phyloP scores from a whole-genome alignment of 306 rosid species.

The Begonia loranthoides region DNA sequence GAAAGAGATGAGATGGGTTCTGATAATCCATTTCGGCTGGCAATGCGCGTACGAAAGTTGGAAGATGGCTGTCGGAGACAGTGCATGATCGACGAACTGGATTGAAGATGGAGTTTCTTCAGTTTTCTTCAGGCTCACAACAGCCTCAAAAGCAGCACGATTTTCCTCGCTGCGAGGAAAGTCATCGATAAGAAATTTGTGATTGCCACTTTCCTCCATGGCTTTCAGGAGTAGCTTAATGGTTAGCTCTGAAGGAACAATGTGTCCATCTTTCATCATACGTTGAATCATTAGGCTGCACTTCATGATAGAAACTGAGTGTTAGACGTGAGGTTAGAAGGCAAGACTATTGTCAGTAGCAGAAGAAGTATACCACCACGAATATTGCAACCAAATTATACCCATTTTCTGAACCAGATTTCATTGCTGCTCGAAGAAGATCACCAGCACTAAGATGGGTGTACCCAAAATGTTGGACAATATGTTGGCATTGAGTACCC shows the following conservation, averaged over 20 bases:
- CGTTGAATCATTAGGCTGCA: slow-evolving; percentile 81
- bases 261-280: slow-evolving; percentile 91
- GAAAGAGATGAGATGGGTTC: slow-evolving; percentile 4
- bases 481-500: slow-evolving; percentile 84
- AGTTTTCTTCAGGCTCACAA: slow-evolving; percentile 62
- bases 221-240: slow-evolving; percentile 81
- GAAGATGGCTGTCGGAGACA: neutral
- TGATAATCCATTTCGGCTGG: slow-evolving; percentile 8
- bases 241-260: slow-evolving; percentile 93
- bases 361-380: slow-evolving; percentile 2
- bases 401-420: slow-evolving; percentile 98
- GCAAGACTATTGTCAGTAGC: no score
- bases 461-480: slow-evolving; percentile 59
- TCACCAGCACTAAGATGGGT: slow-evolving; percentile 99
- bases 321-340: no score
- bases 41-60: neutral
- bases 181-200: slow-evolving; percentile 94
- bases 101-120: neutral
- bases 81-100: slow-evolving; percentile 4
- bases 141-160: slow-evolving; percentile 93
- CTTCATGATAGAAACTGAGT: no score
- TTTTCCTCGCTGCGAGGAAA: slow-evolving; percentile 99
- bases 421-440: slow-evolving; percentile 90
- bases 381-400: slow-evolving; percentile 24
- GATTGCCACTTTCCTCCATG: slow-evolving; percentile 58